These are phyloP conservation scores for Paraleonurus japonicus DNA, from an alignment of 257 asterid genomes.

Conservation along the genomic window DNA sequence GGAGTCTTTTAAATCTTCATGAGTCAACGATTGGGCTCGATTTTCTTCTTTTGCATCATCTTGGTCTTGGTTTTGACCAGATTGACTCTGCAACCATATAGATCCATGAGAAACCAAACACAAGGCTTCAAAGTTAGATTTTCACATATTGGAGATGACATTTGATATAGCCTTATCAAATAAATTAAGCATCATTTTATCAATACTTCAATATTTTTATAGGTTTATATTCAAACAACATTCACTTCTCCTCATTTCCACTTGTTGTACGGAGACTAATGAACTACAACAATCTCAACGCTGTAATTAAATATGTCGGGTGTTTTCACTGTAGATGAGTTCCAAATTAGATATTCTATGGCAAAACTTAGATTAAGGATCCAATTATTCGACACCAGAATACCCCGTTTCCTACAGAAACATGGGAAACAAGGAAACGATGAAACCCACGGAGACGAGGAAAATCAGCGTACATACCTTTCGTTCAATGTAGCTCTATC, in stretches of 20 bases:
- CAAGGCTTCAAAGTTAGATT: neutral
- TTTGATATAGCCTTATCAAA: neutral
- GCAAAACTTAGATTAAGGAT: neutral
- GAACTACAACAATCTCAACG: neutral
- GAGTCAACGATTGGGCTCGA: slow-evolving; percentile 27
- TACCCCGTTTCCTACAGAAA: neutral
- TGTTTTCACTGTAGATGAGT: neutral
- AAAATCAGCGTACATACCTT: neutral
- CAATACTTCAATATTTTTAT: neutral
- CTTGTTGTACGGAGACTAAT: neutral
- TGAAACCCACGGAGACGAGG: neutral
- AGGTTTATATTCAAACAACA: neutral
- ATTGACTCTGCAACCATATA: slow-evolving; percentile 35
- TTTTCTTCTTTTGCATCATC: slow-evolving; percentile 32
- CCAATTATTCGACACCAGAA: neutral
- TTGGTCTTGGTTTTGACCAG: slow-evolving; percentile 24
- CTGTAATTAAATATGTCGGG: neutral
- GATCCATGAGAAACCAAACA: slow-evolving; percentile 18
- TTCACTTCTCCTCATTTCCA: neutral
- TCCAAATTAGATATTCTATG: neutral
- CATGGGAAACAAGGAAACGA: neutral
- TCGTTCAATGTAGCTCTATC: neutral
- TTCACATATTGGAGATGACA: neutral
- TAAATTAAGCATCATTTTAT: neutral
- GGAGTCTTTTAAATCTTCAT: slow-evolving; percentile 35